Percentiles rank a stretch among this genome's conserved stretches.
Conservation (phyloP, 2,329 filamentous ascomycete genomes). For the Monosporascus sp. region DNA sequence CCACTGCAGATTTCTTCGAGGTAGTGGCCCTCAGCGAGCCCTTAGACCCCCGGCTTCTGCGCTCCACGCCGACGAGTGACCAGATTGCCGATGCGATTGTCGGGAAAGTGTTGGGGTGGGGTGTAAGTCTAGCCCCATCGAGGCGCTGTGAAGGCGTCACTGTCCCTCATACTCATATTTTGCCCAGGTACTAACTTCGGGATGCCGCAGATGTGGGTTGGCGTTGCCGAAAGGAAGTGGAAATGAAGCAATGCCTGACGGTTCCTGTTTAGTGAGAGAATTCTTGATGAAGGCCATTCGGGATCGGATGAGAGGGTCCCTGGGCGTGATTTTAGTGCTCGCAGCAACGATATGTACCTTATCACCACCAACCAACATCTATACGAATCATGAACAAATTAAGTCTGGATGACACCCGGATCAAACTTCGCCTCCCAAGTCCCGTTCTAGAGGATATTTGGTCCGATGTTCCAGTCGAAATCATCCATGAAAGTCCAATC, state of each 20-base stretch:
- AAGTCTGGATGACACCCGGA: too few relatives aligned
- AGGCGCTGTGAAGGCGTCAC: not conserved
- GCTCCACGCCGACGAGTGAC: constrained; percentile 33
- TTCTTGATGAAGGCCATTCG: too few relatives aligned
- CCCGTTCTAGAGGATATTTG: constrained; percentile 7
- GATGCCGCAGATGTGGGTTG: constrained; percentile 16
- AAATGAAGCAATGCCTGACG: not conserved
- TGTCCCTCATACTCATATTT: not conserved
- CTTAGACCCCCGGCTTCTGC: constrained; percentile 33
- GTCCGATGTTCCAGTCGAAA: constrained; percentile 26
- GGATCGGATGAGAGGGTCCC: too few relatives aligned
- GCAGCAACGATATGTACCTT: too few relatives aligned
- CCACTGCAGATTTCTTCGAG: constrained; percentile 39
- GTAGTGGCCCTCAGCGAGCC: constrained; percentile 41
- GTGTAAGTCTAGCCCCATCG: constrained; percentile 14
- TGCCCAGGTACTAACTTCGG: not conserved
- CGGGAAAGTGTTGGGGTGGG: constrained; percentile 46
- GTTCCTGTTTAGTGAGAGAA: not conserved
- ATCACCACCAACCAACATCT: too few relatives aligned
- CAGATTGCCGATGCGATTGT: constrained; percentile 38
- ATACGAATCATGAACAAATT: too few relatives aligned
- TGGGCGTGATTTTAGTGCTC: too few relatives aligned
- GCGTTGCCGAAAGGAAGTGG: constrained; percentile 18
- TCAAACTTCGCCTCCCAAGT: too few relatives aligned
- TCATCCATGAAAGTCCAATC: constrained; percentile 31